Conservation (phyloP, 2,329 filamentous ascomycete genomes). For the Kalaharituber pfeilii region DNA sequence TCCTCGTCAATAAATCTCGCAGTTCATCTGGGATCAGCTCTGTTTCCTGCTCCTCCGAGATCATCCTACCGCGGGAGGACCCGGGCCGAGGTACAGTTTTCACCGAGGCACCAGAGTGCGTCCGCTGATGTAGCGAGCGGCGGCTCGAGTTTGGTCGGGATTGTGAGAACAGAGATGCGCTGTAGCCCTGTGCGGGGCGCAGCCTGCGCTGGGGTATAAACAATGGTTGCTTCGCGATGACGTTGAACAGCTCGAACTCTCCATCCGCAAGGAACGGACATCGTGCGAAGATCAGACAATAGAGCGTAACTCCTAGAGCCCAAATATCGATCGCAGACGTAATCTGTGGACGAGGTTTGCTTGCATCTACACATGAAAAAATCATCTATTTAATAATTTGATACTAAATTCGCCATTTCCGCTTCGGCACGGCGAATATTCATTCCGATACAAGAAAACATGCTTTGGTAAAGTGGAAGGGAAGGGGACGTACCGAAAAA, state of each 20-base stretch:
- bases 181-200: slow-evolving; percentile 35
- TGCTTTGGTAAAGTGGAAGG: neutral
- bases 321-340: slow-evolving; percentile 93
- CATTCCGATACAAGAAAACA: neutral
- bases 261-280: slow-evolving; percentile 86
- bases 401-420: neutral
- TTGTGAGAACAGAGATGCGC: neutral
- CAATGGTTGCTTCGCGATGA: slow-evolving; percentile 81
- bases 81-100: slow-evolving; percentile 9
- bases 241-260: slow-evolving; percentile 78
- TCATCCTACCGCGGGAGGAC: slow-evolving; percentile 30
- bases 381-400: slow-evolving; percentile 3
- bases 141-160: neutral
- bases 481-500: slow-evolving; percentile 42
- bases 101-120: slow-evolving; percentile 10
- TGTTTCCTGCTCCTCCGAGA: slow-evolving; percentile 29
- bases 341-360: slow-evolving; percentile 48
- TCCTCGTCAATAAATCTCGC: slow-evolving; percentile 56
- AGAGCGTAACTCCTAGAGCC: slow-evolving; percentile 90
- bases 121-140: slow-evolving; percentile 9
- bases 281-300: slow-evolving; percentile 84
- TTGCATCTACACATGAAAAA: slow-evolving; percentile 11
- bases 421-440: neutral
- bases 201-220: slow-evolving; percentile 71
- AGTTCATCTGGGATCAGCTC: slow-evolving; percentile 71